These are phyloP conservation scores for Lanzia echinophila DNA, from an alignment of 2,329 filamentous ascomycete species.

Conservation along the genomic window DNA sequence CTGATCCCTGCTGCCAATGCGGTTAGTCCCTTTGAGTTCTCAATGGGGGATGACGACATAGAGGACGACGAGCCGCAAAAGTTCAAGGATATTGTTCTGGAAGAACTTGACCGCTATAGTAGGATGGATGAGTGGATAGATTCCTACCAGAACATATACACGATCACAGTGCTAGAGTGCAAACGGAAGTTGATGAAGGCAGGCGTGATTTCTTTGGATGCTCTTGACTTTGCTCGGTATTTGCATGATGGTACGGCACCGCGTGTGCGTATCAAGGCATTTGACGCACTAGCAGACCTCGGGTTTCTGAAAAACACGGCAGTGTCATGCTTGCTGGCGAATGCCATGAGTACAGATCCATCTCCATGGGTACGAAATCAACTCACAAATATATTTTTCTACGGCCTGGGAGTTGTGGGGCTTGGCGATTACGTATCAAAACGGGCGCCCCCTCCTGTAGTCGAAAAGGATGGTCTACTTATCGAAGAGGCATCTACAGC, in stretches of 20 bases:
- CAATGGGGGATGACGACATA: conserved; percentile 37
- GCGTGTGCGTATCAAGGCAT: conserved; percentile 58
- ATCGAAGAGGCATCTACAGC: conserved; percentile 40
- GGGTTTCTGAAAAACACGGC: conserved; percentile 49
- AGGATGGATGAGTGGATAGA: conserved; percentile 63
- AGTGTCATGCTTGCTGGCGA: conserved; percentile 51
- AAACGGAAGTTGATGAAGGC: conserved; percentile 58
- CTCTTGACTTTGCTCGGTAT: conserved; percentile 55
- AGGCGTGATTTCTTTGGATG: conserved; percentile 48
- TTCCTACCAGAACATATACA: conserved; percentile 63
- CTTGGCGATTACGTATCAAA: conserved; percentile 47
- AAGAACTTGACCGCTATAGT: conserved; percentile 60
- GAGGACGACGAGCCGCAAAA: conserved; percentile 38
- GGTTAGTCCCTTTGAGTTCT: conserved; percentile 27
- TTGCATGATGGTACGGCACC: conserved; percentile 58
- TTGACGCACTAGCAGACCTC: conserved; percentile 57
- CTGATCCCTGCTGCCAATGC: conserved; percentile 41
- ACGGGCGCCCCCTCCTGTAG: conserved; percentile 16
- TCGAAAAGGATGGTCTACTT: conserved; percentile 32
- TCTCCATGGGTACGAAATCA: conserved; percentile 57
- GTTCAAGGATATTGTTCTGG: conserved; percentile 41
- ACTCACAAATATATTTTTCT: conserved; percentile 52
- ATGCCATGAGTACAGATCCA: conserved; percentile 52
- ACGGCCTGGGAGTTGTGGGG: conserved; percentile 56
- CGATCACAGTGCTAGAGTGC: conserved; percentile 54